phyloP scores from a whole-genome alignment of 2,329 filamentous ascomycete genomes.

The Scedosporium boydii region DNA sequence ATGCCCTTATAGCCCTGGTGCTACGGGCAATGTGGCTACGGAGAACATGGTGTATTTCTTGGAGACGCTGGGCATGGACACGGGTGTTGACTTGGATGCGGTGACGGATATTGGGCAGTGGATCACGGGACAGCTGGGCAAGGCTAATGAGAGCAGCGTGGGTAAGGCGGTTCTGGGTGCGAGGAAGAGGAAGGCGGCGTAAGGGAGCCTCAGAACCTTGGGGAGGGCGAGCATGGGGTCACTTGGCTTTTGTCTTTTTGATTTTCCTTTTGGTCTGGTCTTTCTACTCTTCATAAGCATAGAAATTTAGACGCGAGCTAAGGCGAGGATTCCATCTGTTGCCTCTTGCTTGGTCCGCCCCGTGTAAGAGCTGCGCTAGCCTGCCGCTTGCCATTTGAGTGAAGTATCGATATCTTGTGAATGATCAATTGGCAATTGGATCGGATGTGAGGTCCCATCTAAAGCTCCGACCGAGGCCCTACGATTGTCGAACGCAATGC shows the following conservation, averaged over 20 bases:
- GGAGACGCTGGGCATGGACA: conserved; percentile 64
- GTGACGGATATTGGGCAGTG: conserved; percentile 61
- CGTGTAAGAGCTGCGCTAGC: no score
- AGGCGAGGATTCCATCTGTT: no score
- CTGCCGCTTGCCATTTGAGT: no score
- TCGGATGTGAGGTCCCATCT: no score
- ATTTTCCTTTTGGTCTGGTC: background rate
- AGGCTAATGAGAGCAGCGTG: conserved; percentile 55
- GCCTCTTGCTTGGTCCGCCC: no score
- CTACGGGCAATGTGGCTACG: conserved; percentile 77
- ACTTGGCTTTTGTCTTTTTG: background rate
- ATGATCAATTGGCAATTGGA: no score
- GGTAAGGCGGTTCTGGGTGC: conserved; percentile 54
- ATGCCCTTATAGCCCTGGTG: conserved; percentile 76
- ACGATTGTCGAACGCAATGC: no score
- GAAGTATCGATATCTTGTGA: no score
- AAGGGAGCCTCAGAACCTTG: conserved; percentile 8
- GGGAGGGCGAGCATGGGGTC: background rate
- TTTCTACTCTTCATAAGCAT: background rate
- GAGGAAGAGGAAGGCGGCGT: conserved; percentile 1
- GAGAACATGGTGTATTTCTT: conserved; percentile 76
- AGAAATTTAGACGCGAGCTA: conserved; percentile 1
- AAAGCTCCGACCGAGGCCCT: no score
- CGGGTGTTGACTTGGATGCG: conserved; percentile 60
- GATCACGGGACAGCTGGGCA: conserved; percentile 57